A percentile compares a stretch with the other conserved stretches of the same genome.
These are phyloP conservation scores for Aspergillus diversus DNA, from an alignment of 495 filamentous ascomycete genomes.

Conservation along the genomic window DNA sequence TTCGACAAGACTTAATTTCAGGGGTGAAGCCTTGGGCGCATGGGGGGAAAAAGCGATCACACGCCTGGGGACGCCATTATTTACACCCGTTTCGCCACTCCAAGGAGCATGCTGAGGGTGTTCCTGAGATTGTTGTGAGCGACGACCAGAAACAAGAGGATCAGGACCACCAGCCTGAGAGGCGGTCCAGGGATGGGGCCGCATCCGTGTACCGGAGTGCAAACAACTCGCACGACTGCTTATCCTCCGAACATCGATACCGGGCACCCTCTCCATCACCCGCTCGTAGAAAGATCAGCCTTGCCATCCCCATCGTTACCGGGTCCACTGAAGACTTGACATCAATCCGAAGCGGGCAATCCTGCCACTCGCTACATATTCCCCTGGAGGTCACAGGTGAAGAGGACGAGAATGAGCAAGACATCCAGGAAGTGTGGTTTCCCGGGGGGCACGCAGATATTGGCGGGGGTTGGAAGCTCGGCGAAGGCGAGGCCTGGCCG, in stretches of 20 bases:
- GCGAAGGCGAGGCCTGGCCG: slow-evolving; percentile 56
- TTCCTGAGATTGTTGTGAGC: slow-evolving; percentile 18
- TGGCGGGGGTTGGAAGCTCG: slow-evolving; percentile 79
- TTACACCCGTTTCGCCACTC: slow-evolving; percentile 8
- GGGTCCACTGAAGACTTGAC: slow-evolving; percentile 37
- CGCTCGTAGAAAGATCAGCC: slow-evolving; percentile 27
- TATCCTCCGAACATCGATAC: slow-evolving; percentile 39
- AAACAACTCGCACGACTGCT: slow-evolving; percentile 32
- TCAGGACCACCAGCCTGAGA: slow-evolving; percentile 24
- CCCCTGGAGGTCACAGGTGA: slow-evolving; percentile 21
- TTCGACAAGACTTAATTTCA: slow-evolving; percentile 73
- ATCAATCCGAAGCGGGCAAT: slow-evolving; percentile 46
- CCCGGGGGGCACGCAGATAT: slow-evolving; percentile 81
- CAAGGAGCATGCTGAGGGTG: slow-evolving; percentile 4
- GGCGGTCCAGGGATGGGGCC: slow-evolving; percentile 34
- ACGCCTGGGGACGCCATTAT: slow-evolving; percentile 26
- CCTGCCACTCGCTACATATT: slow-evolving; percentile 40
- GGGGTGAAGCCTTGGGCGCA: slow-evolving; percentile 44
- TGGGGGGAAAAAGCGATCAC: slow-evolving; percentile 32
- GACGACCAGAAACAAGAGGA: slow-evolving; percentile 2
- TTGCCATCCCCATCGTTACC: slow-evolving; percentile 33
- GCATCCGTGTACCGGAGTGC: slow-evolving; percentile 43
- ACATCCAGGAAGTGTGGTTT: slow-evolving; percentile 87
- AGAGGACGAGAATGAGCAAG: slow-evolving; percentile 64
- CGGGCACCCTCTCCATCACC: slow-evolving; percentile 40